These are phyloP conservation scores for Acacia melanoxylon DNA, from an alignment of 306 rosid genomes.

Conservation along the genomic window DNA sequence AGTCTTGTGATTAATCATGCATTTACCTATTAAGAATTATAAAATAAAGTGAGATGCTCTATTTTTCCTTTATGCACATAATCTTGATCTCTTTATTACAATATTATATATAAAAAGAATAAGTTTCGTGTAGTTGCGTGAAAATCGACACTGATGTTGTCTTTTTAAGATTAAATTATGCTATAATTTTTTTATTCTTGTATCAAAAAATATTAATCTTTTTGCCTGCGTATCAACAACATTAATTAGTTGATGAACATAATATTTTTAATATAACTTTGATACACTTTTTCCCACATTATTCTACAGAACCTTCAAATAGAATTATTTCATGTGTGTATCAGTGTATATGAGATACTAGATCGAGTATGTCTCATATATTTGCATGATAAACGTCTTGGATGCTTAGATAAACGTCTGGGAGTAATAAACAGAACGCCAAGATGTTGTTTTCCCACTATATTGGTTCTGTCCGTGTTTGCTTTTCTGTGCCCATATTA, in stretches of 20 bases:
- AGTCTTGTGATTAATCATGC: background rate
- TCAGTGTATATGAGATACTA: too few species aligned
- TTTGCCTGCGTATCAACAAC: too few species aligned
- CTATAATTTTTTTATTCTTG: background rate
- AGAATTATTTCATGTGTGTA: too few species aligned
- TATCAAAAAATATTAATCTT: background rate
- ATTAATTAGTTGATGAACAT: too few species aligned
- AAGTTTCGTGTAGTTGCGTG: background rate
- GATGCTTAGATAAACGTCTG: too few species aligned
- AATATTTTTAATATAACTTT: background rate
- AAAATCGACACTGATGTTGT: background rate
- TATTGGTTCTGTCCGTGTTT: background rate
- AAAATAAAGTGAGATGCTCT: background rate
- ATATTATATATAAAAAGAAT: too few species aligned
- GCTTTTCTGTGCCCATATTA: background rate
- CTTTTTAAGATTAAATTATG: background rate
- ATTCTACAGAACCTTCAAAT: background rate
- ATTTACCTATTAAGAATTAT: background rate
- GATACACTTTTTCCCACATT: background rate
- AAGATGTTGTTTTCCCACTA: too few species aligned
- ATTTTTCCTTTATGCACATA: background rate
- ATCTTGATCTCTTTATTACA: background rate
- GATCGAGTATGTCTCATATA: too few species aligned
- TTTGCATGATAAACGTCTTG: too few species aligned
- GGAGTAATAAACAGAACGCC: too few species aligned